Evolutionary conservation across 2,329 filamentous ascomycete genomes (phyloP).

Genomic region (Aureobasidium sp.): DNA sequence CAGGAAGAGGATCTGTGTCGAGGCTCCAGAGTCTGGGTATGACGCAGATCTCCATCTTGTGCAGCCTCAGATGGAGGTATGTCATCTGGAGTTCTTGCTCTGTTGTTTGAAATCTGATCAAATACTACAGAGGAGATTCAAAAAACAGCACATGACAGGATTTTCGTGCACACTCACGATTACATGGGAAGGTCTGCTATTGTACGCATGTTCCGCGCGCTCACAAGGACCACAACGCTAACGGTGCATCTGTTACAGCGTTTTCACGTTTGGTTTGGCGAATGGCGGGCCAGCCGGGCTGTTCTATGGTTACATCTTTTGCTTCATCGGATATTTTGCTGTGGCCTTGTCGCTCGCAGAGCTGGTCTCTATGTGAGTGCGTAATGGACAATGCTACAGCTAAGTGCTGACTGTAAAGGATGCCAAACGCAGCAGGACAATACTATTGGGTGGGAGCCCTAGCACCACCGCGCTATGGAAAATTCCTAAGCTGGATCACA

Average conservation of each 20-base stretch:
- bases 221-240: not conserved
- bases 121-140: not conserved
- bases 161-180: not conserved
- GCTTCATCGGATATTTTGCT: conserved; percentile 34
- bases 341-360: conserved; percentile 36
- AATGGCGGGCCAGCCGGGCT: conserved; percentile 29
- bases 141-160: not conserved
- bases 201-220: not conserved
- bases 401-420: not conserved
- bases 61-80: not conserved
- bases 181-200: not conserved
- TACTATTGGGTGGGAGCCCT: conserved; percentile 52
- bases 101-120: not conserved
- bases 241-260: not conserved
- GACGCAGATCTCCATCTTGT: not conserved
- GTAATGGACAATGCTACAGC: not conserved
- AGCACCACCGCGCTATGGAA: conserved; percentile 44
- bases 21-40: not conserved
- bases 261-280: not conserved
- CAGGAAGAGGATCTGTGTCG: not conserved
- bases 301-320: conserved; percentile 37
- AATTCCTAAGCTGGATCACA: conserved; percentile 51
- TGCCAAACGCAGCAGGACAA: conserved; percentile 40
- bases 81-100: not conserved
- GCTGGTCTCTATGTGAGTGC: conserved; percentile 46